Base-by-base conservation (phyloP, 371 early-diverging fungal genomes). In the Rhizopus arrhizus region DNA sequence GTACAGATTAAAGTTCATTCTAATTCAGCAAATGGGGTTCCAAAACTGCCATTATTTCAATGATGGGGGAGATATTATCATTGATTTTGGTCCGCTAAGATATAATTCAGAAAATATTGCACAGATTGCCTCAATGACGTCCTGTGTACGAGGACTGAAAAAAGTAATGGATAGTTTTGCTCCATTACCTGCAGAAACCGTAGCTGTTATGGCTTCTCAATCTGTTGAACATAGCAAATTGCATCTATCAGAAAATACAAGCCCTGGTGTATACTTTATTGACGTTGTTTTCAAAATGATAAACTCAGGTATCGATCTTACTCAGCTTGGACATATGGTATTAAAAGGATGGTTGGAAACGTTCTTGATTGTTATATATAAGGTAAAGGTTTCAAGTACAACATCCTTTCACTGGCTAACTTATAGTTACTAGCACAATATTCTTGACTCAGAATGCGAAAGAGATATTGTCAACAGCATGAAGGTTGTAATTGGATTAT, bases 261-360 rank as follows among this genome's bases (percentile, higher is more conserved):
- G 77, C 38, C 77, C 79, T 9, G 82, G 79, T 32, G 66, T 73
- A 2, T 72, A 81, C 51, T 75, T 74, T 16, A 72, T 81, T 36
- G 80, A 81, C 60, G 74, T 81, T 8, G 74, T 80, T 1, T 66
- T 83, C 11, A 78, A 75, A n/a, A 64, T 80, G 52, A 71, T 81
- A 38, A 69, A 75, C 52, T 79, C 83, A 12, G 72, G 70, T 8
- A 53, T 78, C 0, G 77, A 81, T 51, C 62, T 81, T 33, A 68
- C 77, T 10, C 58, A 58, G 42, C 31, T 81, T 5, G 78, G 70
- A 16, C 81, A 81, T 60, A 59, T 78, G 52, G 70, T 77, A 61
- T 70, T 86, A 33, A 82, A 75, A 46, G 71, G 69, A 28, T 86
- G 86, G 86, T 71, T 86, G 4, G 86, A 86, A 32, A 74, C 78